A percentile compares a stretch with the other conserved stretches of the same genome.
Conservation (phyloP, 192 early-diverging fungal species). For the Funneliformis mosseae region DNA sequence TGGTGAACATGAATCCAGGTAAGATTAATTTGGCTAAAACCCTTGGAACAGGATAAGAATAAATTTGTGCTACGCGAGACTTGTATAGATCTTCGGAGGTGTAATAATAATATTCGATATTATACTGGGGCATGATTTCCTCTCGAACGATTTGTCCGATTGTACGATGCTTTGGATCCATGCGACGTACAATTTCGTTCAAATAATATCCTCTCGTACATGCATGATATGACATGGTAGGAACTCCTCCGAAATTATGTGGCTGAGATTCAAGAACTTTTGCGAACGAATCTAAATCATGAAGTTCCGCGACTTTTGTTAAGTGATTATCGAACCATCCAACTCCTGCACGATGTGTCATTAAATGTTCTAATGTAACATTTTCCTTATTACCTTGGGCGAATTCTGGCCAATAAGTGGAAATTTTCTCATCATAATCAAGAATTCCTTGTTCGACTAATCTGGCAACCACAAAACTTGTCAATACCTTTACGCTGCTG, state of each 20-base stretch:
- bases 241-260: conserved; percentile 64
- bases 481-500: conserved; percentile 60
- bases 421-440: conserved; percentile 53
- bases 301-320: conserved; percentile 48
- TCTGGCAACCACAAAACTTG: conserved; percentile 55
- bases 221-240: conserved; percentile 60
- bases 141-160: conserved; percentile 61
- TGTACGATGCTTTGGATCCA: conserved; percentile 56
- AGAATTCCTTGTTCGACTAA: conserved; percentile 62
- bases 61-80: conserved; percentile 47
- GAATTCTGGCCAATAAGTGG: conserved; percentile 76
- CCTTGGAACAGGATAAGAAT: conserved; percentile 47
- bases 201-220: conserved; percentile 70
- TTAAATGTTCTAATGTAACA: conserved; percentile 61
- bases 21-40: conserved; percentile 51
- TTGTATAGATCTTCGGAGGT: not conserved
- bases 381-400: conserved; percentile 68
- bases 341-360: conserved; percentile 68
- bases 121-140: conserved; percentile 56
- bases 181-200: conserved; percentile 70
- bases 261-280: conserved; percentile 55
- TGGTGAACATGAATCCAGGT: conserved; percentile 42
- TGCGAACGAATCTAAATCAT: conserved; percentile 57
- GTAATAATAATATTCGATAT: conserved; percentile 58
- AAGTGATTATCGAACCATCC: conserved; percentile 53